A percentile compares a stretch with the other conserved stretches of the same genome.
Evolutionary conservation across 352 stramenopile species (phyloP).

Genomic region (Globisporangium orthogonon): DNA sequence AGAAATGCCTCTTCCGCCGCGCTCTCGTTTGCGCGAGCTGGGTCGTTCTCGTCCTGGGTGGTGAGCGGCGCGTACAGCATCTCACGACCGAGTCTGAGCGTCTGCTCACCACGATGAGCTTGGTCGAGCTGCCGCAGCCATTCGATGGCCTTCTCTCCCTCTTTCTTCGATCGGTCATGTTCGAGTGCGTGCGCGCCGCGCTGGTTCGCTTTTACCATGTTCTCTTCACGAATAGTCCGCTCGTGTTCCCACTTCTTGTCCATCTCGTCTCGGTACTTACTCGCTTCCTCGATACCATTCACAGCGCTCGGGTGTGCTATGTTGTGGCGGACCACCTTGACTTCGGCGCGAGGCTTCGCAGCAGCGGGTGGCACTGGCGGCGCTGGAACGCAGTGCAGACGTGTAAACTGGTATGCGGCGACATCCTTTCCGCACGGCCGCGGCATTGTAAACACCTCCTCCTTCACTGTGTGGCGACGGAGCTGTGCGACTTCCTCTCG

Average conservation of each 20-base stretch:
- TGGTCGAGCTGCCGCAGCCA: slow-evolving; percentile 52
- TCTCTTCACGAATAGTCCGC: slow-evolving; percentile 24
- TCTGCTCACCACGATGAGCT: slow-evolving; percentile 20
- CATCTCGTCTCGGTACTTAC: slow-evolving; percentile 30
- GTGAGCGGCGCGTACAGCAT: slow-evolving; percentile 8
- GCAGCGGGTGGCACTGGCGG: slow-evolving; percentile 1
- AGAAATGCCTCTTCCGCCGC: slow-evolving; percentile 28
- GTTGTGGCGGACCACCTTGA: slow-evolving; percentile 60
- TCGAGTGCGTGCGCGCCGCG: slow-evolving; percentile 34
- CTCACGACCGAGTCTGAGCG: slow-evolving; percentile 9
- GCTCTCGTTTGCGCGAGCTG: slow-evolving; percentile 15
- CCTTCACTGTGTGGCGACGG: slow-evolving; percentile 16
- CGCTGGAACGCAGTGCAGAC: slow-evolving; percentile 33
- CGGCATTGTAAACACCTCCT: slow-evolving; percentile 40
- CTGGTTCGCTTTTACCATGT: slow-evolving; percentile 23
- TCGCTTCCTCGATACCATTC: slow-evolving; percentile 35
- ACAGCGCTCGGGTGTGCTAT: slow-evolving; percentile 20
- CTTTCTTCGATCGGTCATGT: slow-evolving; percentile 20
- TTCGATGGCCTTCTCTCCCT: slow-evolving; percentile 38
- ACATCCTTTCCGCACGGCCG: slow-evolving; percentile 33
- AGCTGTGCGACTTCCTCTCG: slow-evolving; percentile 23
- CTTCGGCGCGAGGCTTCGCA: slow-evolving; percentile 9
- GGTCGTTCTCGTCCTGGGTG: slow-evolving; percentile 5
- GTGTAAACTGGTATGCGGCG: slow-evolving; percentile 44
- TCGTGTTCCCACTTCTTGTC: slow-evolving; percentile 32